Evolutionary conservation across 495 filamentous ascomycete genomes (phyloP), one percentile per base, ranked within the genome.

Genomic region (Podospora sp.): DNA sequence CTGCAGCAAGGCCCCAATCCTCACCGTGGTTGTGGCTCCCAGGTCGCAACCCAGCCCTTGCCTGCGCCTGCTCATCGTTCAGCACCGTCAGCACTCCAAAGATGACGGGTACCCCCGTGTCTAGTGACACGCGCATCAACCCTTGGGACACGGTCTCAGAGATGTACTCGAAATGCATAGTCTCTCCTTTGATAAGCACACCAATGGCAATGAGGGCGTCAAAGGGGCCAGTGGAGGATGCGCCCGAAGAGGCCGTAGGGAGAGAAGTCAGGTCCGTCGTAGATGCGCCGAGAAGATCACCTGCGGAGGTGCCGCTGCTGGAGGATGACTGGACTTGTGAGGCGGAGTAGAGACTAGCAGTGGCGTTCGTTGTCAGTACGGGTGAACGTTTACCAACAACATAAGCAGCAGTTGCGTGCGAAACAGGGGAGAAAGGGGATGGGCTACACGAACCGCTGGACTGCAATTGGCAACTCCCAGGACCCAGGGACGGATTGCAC

Each of bases 111-210:
- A 94, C 85, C 18, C 91, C 92, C 16, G 87, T 86, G 76, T 98
- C 94, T 27, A 98, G 80, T 71, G 95, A 92, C 62, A 99, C 89
- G 62, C 91, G 89, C 95, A 99, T 99, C 69, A 99, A 82, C 11
- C 93, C 95, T 50, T 95, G 91, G 21, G 88, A 91, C 22, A 94
- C 92, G 46, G 91, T 89, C 67, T 96, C 93, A n/a, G 94, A 84
- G 66, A 97, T 97, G 77, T 97, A 97, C 78, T 99, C 94, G 72
- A 98, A 98, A 76, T 99, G 95, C 91, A 96, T 97, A 20, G 95
- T 99, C 75, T 96, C 91, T 70, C 95, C 95, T 82, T 99, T 99
- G 78, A 99, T 97, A 27, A 99, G 86, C 50, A 96, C 94, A 57
- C 95, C 95, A 69, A 99, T 93, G 63, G 95, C 93, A 66, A 99